Evolutionary conservation across 805 yeast species (phyloP).

Genomic region (Candida arabinofermentans): DNA sequence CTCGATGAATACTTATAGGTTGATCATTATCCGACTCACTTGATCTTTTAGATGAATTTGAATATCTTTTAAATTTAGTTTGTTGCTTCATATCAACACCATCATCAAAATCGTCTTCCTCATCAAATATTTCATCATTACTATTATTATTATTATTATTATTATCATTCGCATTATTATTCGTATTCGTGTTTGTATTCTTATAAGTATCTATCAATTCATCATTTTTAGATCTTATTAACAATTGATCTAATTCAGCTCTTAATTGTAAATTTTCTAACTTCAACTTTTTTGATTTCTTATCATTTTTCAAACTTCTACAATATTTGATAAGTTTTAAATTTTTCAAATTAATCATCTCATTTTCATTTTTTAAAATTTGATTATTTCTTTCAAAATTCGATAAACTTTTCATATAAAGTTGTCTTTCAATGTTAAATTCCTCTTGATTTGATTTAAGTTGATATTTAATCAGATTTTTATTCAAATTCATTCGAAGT

Average conservation of each 20-base stretch:
- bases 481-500: conserved; percentile 29
- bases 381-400: conserved; percentile 25
- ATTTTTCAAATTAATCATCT: conserved; percentile 28
- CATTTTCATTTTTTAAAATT: conserved; percentile 26
- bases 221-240: not conserved
- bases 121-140: no score
- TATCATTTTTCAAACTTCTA: conserved; percentile 26
- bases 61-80: not conserved
- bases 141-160: not conserved
- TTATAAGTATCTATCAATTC: not conserved
- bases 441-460: conserved; percentile 26
- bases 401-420: conserved; percentile 25
- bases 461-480: conserved; percentile 29
- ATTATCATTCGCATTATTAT: not conserved
- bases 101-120: not conserved
- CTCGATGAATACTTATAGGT: conserved; percentile 1
- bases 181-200: not conserved
- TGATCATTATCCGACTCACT: not conserved
- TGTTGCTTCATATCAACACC: not conserved
- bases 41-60: not conserved
- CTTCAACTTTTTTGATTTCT: conserved; percentile 23
- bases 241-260: conserved; percentile 13
- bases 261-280: conserved; percentile 26
- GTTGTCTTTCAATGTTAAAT: conserved; percentile 27
- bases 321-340: conserved; percentile 30